Evolutionary conservation across 2,329 filamentous ascomycete genomes (phyloP), one percentile per base, ranked within the genome.

Genomic region (Colletotrichum costaricense): DNA sequence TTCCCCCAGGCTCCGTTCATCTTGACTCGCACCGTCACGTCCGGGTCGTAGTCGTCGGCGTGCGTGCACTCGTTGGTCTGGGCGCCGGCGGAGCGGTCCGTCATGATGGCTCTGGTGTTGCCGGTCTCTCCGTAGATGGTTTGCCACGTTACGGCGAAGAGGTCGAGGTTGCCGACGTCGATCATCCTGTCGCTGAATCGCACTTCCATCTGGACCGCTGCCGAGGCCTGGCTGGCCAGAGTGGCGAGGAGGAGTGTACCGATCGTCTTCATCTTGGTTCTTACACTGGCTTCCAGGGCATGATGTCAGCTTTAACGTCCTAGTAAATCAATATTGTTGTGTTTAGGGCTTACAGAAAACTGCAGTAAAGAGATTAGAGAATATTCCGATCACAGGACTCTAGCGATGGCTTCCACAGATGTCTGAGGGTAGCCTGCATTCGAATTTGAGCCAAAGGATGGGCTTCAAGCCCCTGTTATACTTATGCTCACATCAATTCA

Each of bases 1-100:
- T n/a, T 46, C 30, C 75, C 75, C 75, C 75, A 76, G 22, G 67
- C 73, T 16, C 75, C 75, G 58, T 75, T 74, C 56, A 76, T 59
- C 38, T 46, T 68, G 14, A 76, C 75, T 4, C 55, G 73, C 0
- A 72, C 75, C 6, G 63, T 74, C n/a, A 75, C 33, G 38, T 76
- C 75, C 0, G 64, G 59, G n/a, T 69, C 26, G 22, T 64, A 66
- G 57, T 72, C 69, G 16, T 62, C 57, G 33, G 30, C 33, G 46
- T 59, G 49, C 24, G 74, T 75, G 58, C 75, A 76, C 4, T 59
- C 35, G 70, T 74, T 75, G 12, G 59, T 66, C 42, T 69, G 46
- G 46, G 73, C 30, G 19, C 63, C 57, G 49, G 58, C 60, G 19
- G 66, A 60, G 49, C 59, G 42, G 54, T 76, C 75, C 12, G 60